Evolutionary conservation across 129 eudicot genomes (phyloP), one percentile per base, ranked within the genome.

Genomic region (Tanacetum coccineum): DNA sequence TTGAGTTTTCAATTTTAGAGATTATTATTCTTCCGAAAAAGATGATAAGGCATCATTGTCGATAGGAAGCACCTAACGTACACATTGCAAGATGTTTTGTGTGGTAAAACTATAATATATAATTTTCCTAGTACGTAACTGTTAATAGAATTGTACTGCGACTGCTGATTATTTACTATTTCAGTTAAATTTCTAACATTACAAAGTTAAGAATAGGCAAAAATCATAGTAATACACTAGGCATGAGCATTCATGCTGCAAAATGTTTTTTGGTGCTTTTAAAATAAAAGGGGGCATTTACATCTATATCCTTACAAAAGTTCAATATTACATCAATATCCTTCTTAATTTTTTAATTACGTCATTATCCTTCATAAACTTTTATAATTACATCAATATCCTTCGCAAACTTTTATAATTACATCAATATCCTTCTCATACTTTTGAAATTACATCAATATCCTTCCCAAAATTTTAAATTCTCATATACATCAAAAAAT

Each of bases 41-140:
- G 52, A 32, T 67, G 74, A 68, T 75, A 4, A 68, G 4, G 9
- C 3, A 70, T 68, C 74, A 54, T 42, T 68, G 64, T 75, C 74
- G 28, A 75, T 50, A n/a, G 42, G 74, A 61, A 62, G 75, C 58
- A 76, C 75, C 70, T 52, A 74, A 74, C 48, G 25, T 13, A 32
- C 66, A 47, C 50, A 59, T 14, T 59, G 63, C 18, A 51, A 67
- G 62, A 61, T 28, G 40, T 25, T 60, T 59, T 3, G 13, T 50
- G 47, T 49, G 30, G 46, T 15, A 72, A 36, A 64, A 28, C 55
- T 64, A 64, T 63, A 62, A 7, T 39, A 22, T 42, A 25, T 4
- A 39, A 55, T 36, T 36, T 7, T 36, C 2, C 42, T 36, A 36
- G 2, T n/a, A n/a, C n/a, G n/a, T 36, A 7, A 7, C 2, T 7